Evolutionary conservation across 2,329 filamentous ascomycete species (phyloP), one percentile per base, ranked within the genome.

Genomic region (Teratosphaeria gauchensis): DNA sequence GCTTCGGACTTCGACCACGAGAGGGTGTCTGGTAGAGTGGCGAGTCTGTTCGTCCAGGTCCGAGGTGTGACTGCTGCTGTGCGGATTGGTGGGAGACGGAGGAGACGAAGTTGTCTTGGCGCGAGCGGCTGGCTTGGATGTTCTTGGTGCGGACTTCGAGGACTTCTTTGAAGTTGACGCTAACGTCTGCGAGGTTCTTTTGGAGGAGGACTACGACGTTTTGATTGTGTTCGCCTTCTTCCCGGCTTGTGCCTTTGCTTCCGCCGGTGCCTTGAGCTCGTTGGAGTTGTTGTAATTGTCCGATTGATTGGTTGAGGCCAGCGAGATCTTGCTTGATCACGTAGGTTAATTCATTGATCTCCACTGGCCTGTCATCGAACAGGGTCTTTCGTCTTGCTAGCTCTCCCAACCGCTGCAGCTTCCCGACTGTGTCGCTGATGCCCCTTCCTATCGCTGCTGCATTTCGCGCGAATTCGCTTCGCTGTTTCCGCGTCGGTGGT

Each of bases 321-420:
- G 90, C 90, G 56, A 97, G 83, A 70, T 97, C 92, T 79, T 97
- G 92, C 77, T 97, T 97, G 80, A 97, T 96, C 71, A 97, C 89
- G 70, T 92, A 96, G 7, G 92, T 96, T 73, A 96, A 84, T 75
- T 97, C 91, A 73, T 94, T 94, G 73, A 97, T 96, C 76, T 99
- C 94, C 58, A 96, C 89, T 0, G 94, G 91, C 72, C 90, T 85
- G 77, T 99, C 94, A 74, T 99, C 94, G 73, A 99, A 99, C 51
- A 99, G 85, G 9, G 94, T 96, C 76, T 96, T 95, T 69, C 92
- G 86, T 74, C 91, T 92, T n/a, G 94, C 94, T 71, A 99, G 78
- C 74, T 96, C 89, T 61, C 92, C 92, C 64, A 99, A 78, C 74
- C 95, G 90, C 76, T 97, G 90, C 68, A 99, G 78, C 76, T 97